phyloP scores from a whole-genome alignment of 1,284 basidiomycete species.

The Phylloboletellus chloephorus region DNA sequence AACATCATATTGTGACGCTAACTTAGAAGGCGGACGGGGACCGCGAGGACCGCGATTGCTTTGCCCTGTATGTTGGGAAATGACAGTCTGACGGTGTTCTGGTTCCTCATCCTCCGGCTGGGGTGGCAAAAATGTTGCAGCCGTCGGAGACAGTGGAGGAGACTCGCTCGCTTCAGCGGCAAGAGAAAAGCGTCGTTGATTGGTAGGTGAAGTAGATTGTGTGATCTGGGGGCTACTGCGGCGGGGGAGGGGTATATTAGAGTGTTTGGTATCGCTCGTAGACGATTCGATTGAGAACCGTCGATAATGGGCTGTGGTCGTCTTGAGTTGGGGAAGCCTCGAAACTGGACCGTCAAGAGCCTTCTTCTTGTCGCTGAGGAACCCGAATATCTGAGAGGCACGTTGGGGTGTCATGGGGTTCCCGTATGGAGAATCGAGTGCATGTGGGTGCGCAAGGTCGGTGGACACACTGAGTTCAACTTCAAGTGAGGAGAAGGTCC shows the following conservation, averaged over 20 bases:
- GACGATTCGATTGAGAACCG: conserved; percentile 28
- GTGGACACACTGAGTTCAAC: conserved; percentile 57
- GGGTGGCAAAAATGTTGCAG: not conserved
- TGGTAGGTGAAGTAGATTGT: conserved; percentile 12
- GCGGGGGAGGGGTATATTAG: conserved; percentile 17
- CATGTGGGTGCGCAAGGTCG: conserved; percentile 33
- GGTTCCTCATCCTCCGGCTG: conserved; percentile 5
- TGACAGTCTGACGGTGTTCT: not conserved
- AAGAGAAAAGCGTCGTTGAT: conserved; percentile 12
- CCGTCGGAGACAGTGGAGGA: conserved; percentile 7
- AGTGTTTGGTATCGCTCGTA: conserved; percentile 25
- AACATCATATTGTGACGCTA: conserved; percentile 16
- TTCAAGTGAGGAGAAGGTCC: conserved; percentile 62
- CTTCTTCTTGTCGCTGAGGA: conserved; percentile 46
- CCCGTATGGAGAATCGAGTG: conserved; percentile 23
- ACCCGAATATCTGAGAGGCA: conserved; percentile 65
- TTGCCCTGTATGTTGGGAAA: conserved; percentile 15
- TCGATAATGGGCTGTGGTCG: conserved; percentile 20
- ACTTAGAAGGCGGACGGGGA: conserved; percentile 14
- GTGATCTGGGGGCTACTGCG: conserved; percentile 18
- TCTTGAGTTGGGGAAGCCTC: conserved; percentile 29
- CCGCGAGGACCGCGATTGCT: conserved; percentile 15
- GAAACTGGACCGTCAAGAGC: conserved; percentile 33
- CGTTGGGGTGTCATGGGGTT: conserved; percentile 50
- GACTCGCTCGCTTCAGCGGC: conserved; percentile 16